A percentile compares a stretch with the other conserved stretches of the same genome.
Evolutionary conservation across 495 filamentous ascomycete species (phyloP).

Genomic region (Podospora conica): DNA sequence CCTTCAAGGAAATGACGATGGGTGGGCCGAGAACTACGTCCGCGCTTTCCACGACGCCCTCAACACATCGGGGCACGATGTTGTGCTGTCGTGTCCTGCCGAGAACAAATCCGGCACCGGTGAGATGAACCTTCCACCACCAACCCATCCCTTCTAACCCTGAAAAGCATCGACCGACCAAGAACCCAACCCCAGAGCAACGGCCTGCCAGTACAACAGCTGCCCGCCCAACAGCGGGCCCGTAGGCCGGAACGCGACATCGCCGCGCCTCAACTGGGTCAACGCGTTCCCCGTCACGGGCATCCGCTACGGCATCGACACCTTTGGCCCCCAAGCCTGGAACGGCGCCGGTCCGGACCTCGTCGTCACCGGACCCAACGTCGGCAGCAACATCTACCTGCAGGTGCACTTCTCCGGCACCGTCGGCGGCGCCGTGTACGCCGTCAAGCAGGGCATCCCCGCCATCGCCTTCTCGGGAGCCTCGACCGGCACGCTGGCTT

Average conservation of each 20-base stretch:
- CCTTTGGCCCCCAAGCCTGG: conserved; percentile 46
- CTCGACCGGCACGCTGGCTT: conserved; percentile 45
- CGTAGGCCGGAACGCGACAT: conserved; percentile 48
- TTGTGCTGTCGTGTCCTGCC: conserved; percentile 57
- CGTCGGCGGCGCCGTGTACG: conserved; percentile 54
- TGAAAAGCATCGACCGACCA: conserved; percentile 46
- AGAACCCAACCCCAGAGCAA: conserved; percentile 38
- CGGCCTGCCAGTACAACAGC: conserved; percentile 51
- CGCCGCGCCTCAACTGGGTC: conserved; percentile 59
- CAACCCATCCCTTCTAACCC: background rate
- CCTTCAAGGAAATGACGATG: conserved; percentile 64
- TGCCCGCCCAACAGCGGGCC: conserved; percentile 52
- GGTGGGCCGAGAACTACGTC: conserved; percentile 64
- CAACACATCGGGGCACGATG: conserved; percentile 47
- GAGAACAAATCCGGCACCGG: conserved; percentile 59
- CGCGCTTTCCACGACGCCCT: conserved; percentile 51
- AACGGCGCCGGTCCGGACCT: conserved; percentile 46
- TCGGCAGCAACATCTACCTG: conserved; percentile 53
- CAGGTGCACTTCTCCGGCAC: conserved; percentile 54
- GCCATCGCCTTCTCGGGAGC: conserved; percentile 59
- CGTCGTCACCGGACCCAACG: conserved; percentile 59
- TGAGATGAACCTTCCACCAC: conserved; percentile 20
- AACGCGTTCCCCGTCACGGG: conserved; percentile 63
- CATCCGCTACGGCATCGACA: conserved; percentile 57
- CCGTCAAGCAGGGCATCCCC: conserved; percentile 48